Percentiles rank a stretch among this genome's conserved stretches.
These are phyloP conservation scores for Cryomyces minteri DNA, from an alignment of 495 filamentous ascomycete genomes.

Conservation along the genomic window DNA sequence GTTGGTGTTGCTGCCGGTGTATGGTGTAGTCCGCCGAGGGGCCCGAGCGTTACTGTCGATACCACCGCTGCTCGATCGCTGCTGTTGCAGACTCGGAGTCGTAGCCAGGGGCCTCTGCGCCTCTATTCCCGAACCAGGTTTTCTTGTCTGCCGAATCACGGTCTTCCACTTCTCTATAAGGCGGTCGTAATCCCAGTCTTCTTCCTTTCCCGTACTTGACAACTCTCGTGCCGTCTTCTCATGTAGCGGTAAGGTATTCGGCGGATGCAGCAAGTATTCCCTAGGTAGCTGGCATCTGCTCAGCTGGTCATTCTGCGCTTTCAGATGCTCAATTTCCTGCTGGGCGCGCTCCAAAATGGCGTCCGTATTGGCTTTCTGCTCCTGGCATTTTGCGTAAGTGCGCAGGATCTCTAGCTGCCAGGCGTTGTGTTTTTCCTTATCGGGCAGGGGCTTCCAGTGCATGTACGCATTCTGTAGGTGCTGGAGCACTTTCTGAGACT, in stretches of 20 bases:
- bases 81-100: neutral
- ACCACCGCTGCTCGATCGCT: conserved; percentile 1
- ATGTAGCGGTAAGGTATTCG: conserved; percentile 40
- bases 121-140: conserved; percentile 7
- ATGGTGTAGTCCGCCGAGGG: neutral
- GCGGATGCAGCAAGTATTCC: conserved; percentile 48
- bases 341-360: conserved; percentile 39
- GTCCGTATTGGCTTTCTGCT: conserved; percentile 43
- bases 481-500: conserved; percentile 34
- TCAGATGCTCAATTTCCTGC: conserved; percentile 57
- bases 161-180: conserved; percentile 39
- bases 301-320: conserved; percentile 47
- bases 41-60: neutral
- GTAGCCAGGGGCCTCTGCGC: conserved; percentile 12
- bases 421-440: conserved; percentile 35
- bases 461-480: conserved; percentile 54
- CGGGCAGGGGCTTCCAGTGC: conserved; percentile 45
- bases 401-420: conserved; percentile 71
- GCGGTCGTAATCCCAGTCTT: conserved; percentile 36
- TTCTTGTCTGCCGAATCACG: conserved; percentile 22
- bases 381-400: conserved; percentile 46
- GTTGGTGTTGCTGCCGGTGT: neutral
- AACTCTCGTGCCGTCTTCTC: conserved; percentile 18
- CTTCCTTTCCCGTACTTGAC: conserved; percentile 8
- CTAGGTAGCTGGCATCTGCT: conserved; percentile 49